Evolutionary conservation across 768 basidiomycete genomes (phyloP).

Genomic region (Boletus rubropictus): DNA sequence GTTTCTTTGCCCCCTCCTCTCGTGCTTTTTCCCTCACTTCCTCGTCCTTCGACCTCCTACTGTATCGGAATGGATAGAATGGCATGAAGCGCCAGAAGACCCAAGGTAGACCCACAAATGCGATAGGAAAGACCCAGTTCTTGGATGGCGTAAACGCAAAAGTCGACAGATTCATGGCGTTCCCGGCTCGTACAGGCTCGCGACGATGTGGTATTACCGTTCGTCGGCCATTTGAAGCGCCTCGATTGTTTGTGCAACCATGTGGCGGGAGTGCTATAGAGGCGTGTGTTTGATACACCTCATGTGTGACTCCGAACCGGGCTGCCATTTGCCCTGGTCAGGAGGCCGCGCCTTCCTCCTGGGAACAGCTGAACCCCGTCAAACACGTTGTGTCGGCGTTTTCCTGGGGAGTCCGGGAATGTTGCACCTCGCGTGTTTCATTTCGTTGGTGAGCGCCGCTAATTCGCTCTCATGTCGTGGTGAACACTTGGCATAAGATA

Average conservation of each 20-base stretch:
- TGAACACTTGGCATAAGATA: slow-evolving; percentile 6
- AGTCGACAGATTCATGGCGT: slow-evolving; percentile 28
- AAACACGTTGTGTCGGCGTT: slow-evolving; percentile 23
- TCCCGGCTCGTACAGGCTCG: slow-evolving; percentile 18
- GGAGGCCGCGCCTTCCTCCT: slow-evolving; percentile 13
- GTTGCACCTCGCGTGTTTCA: slow-evolving; percentile 21
- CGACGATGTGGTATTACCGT: slow-evolving; percentile 9
- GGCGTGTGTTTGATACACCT: slow-evolving; percentile 21
- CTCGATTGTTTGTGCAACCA: slow-evolving; percentile 22
- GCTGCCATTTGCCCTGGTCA: neutral
- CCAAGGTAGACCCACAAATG: slow-evolving; percentile 25
- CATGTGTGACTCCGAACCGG: slow-evolving; percentile 11
- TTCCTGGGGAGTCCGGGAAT: neutral
- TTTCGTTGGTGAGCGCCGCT: slow-evolving; percentile 7
- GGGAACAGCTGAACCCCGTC: slow-evolving; percentile 5
- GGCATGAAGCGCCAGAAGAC: slow-evolving; percentile 18
- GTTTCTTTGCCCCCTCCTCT: slow-evolving; percentile 13
- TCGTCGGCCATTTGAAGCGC: slow-evolving; percentile 24
- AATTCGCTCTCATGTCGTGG: slow-evolving; percentile 2
- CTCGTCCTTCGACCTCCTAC: slow-evolving; percentile 16
- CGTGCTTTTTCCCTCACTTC: slow-evolving; percentile 15
- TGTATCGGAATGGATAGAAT: fast-evolving
- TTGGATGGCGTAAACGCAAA: slow-evolving; percentile 24
- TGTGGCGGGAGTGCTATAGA: slow-evolving; percentile 23
- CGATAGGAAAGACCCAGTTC: slow-evolving; percentile 25